Base-by-base conservation (phyloP, 2,329 filamentous ascomycete species). In the Diaporthe australafricana region DNA sequence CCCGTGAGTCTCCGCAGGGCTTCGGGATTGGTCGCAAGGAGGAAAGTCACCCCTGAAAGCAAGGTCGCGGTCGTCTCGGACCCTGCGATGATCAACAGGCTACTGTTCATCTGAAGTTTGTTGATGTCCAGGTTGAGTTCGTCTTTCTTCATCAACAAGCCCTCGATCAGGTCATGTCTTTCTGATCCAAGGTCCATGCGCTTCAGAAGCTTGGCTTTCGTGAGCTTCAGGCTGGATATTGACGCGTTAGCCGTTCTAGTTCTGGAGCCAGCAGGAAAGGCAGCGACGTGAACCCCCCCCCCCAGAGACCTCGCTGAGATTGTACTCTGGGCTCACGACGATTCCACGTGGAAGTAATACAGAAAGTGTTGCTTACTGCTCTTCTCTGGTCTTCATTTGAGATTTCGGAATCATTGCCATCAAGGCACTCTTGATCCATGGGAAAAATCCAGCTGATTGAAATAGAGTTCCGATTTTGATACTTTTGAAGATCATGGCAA, bases 1-100 rank as follows among this genome's bases (percentile, higher is more conserved):
- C 76, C n/a, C 6, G 75, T 75, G 38, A 84, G 45, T 35, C 74
- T 81, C 14, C 76, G 45, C n/a, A 79, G 71, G 14, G 70, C 69
- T 1, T 76, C 52, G 3, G 78, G 78, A 40, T 80, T 78, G 6
- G 53, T 68, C 7, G 75, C 63, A 12, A 78, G 72, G 22, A 73
- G 53, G 63, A 70, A 75, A 32, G 70, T 72, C 65, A 71, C 62
- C 17, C 65, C 73, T 2, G 73, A 74, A 38, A 75, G 48, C 27
- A 72, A 30, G 12, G 70, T 74, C n/a, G 73, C 72, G 50, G 73
- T 75, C 35, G 73, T 75, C 70, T 75, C 73, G n/a, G 63, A 70
- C 14, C 73, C 72, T 7, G 73, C 72, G 3, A 40, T 38, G 22
- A 73, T 71, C 20, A 73, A 32, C 6, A 60, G 9, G 60, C 56